A percentile compares a stretch with the other conserved stretches of the same genome.
Evolutionary conservation across 768 basidiomycete genomes (phyloP).

Genomic region (Auricularia sp.): DNA sequence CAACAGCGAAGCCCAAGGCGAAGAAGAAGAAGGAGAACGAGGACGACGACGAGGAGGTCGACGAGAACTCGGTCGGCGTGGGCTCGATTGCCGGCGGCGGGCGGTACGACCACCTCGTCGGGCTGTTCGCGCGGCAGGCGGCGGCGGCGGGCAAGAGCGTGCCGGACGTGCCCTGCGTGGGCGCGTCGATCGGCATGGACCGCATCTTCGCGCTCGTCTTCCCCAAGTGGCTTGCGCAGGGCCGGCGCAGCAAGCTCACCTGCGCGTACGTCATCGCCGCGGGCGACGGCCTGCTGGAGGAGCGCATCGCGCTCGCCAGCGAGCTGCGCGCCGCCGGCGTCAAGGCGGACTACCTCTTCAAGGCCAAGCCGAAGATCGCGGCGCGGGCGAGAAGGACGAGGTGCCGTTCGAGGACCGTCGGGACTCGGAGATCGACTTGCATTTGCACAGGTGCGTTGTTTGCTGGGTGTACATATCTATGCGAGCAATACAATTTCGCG

Average conservation of each 20-base stretch:
- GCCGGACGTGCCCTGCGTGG: conserved; percentile 72
- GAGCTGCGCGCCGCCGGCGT: conserved; percentile 80
- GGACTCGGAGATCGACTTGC: no score
- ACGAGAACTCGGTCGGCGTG: conserved; percentile 89
- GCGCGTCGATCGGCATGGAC: conserved; percentile 88
- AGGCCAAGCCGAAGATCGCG: conserved; percentile 80
- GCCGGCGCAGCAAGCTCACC: conserved; percentile 79
- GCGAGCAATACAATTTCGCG: no score
- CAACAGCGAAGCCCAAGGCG: conserved; percentile 29
- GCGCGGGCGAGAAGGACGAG: conserved; percentile 79
- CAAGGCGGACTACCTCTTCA: conserved; percentile 91
- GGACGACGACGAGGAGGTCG: conserved; percentile 63
- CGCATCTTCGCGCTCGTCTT: conserved; percentile 85
- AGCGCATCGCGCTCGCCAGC: conserved; percentile 70
- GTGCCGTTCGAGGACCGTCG: no score
- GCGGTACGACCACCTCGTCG: conserved; percentile 90
- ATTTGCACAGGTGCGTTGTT: no score
- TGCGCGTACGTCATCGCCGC: conserved; percentile 91
- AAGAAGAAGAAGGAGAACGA: conserved; percentile 16
- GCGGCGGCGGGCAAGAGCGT: conserved; percentile 49
- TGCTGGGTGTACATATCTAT: no score
- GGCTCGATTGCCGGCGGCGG: conserved; percentile 99
- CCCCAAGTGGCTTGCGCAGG: conserved; percentile 73
- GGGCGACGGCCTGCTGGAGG: conserved; percentile 79
- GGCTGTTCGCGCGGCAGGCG: conserved; percentile 79